These are phyloP conservation scores for Fagopyrum homotropicum DNA, from an alignment of 148 eudicot genomes.

Conservation along the genomic window DNA sequence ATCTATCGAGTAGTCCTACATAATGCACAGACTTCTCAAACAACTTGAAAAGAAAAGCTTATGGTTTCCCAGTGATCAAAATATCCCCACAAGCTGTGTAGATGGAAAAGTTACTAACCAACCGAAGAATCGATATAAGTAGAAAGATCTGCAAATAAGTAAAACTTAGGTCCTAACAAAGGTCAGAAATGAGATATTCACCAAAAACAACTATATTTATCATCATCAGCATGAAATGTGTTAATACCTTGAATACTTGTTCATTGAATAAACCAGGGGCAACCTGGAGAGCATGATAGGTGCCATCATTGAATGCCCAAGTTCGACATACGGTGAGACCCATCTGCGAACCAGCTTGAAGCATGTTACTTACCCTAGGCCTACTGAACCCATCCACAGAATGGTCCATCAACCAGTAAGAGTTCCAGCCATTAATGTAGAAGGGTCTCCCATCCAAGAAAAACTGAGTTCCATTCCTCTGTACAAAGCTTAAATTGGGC, in stretches of 20 bases:
- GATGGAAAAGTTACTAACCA: not conserved
- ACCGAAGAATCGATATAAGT: not conserved
- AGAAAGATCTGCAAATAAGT: not conserved
- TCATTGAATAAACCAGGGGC: conserved; percentile 86
- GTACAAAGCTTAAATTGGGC: conserved; percentile 55
- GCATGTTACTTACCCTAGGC: conserved; percentile 48
- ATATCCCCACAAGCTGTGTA: not conserved
- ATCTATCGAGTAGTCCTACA: not conserved
- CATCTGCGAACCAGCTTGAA: conserved; percentile 74
- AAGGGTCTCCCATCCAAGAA: conserved; percentile 62
- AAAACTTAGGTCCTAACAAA: not conserved
- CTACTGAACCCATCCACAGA: conserved; percentile 48
- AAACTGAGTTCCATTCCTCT: conserved; percentile 79
- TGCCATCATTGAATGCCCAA: conserved; percentile 96
- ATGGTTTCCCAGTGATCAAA: not conserved
- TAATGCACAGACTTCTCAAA: not conserved
- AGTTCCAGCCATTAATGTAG: conserved; percentile 96
- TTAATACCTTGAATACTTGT: conserved; percentile 56
- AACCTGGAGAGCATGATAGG: conserved; percentile 86
- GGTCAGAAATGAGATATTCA: not conserved
- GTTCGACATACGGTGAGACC: conserved; percentile 92
- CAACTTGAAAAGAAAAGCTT: not conserved
- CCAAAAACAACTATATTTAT: not conserved
- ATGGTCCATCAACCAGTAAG: conserved; percentile 97
- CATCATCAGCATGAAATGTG: not conserved